A percentile compares a stretch with the other conserved stretches of the same genome.
Evolutionary conservation across 2,329 filamentous ascomycete species (phyloP).

Genomic region (Bertia moriformis): DNA sequence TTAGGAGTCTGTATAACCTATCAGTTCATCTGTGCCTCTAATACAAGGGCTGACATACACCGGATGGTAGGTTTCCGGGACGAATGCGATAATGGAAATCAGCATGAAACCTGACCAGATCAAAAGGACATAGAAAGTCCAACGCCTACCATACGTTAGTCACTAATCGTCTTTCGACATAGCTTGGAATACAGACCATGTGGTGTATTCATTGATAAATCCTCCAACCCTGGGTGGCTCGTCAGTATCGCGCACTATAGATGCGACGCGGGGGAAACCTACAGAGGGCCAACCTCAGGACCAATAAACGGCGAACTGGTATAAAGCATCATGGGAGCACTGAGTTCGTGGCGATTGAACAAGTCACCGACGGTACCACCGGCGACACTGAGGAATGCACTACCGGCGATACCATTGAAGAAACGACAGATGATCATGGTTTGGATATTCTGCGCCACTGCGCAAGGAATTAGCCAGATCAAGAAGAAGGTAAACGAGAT

Average conservation of each 20-base stretch:
- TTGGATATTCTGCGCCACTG: slow-evolving; percentile 66
- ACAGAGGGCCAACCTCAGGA: slow-evolving; percentile 38
- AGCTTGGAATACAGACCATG: slow-evolving; percentile 38
- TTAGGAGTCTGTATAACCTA: slow-evolving; percentile 51
- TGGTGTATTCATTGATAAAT: slow-evolving; percentile 64
- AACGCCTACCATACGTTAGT: slow-evolving; percentile 17
- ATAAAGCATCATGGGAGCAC: slow-evolving; percentile 73
- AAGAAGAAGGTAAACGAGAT: slow-evolving; percentile 60
- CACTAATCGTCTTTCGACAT: slow-evolving; percentile 4
- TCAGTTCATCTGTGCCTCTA: background rate
- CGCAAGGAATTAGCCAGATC: slow-evolving; percentile 69
- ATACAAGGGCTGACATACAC: background rate
- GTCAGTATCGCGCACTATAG: background rate
- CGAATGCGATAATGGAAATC: slow-evolving; percentile 49
- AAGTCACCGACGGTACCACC: slow-evolving; percentile 77
- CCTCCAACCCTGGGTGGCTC: slow-evolving; percentile 38
- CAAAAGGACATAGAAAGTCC: slow-evolving; percentile 72
- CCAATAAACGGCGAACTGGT: slow-evolving; percentile 51
- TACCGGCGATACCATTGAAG: slow-evolving; percentile 59
- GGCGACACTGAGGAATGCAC: slow-evolving; percentile 57
- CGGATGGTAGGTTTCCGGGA: slow-evolving; percentile 69
- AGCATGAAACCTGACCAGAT: slow-evolving; percentile 65
- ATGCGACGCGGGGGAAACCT: background rate
- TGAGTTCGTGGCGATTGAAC: slow-evolving; percentile 54
- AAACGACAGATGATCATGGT: slow-evolving; percentile 70